These are phyloP conservation scores for Termitomyces sp. DNA, from an alignment of 768 basidiomycete genomes.

Conservation along the genomic window DNA sequence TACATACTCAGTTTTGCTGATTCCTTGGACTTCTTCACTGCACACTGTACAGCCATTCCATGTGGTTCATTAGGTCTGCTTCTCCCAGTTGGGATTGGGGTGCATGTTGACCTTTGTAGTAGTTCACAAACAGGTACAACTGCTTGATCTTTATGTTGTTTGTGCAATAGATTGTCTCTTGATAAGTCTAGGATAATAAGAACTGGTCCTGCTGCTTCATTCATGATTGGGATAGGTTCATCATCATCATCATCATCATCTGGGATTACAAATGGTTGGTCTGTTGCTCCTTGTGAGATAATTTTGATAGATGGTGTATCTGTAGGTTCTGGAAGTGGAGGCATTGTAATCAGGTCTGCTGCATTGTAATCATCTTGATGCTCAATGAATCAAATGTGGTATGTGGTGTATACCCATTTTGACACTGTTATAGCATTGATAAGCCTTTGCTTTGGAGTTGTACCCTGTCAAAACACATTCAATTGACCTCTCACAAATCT, in stretches of 20 bases:
- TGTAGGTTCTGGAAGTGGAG: no score
- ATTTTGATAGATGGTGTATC: no score
- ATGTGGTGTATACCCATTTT: background rate
- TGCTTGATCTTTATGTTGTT: no score
- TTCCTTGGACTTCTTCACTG: background rate
- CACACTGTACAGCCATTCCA: background rate
- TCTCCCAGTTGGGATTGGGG: background rate
- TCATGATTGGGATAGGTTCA: no score
- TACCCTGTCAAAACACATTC: background rate
- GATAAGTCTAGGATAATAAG: no score
- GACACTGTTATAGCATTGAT: background rate
- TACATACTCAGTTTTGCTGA: background rate
- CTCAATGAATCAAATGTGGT: background rate
- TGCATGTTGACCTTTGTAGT: background rate
- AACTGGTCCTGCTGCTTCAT: no score
- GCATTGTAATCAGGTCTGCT: no score
- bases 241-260: no score
- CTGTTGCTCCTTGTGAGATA: no score
- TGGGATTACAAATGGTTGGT: no score
- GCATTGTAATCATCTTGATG: background rate
- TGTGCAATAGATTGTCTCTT: no score
- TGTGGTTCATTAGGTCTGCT: background rate
- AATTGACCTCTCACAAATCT: background rate
- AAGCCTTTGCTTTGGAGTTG: background rate
- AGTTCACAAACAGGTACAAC: no score